Evolutionary conservation across 768 basidiomycete species (phyloP), one percentile per base, ranked within the genome.

Genomic region (Trametopsis cervina): DNA sequence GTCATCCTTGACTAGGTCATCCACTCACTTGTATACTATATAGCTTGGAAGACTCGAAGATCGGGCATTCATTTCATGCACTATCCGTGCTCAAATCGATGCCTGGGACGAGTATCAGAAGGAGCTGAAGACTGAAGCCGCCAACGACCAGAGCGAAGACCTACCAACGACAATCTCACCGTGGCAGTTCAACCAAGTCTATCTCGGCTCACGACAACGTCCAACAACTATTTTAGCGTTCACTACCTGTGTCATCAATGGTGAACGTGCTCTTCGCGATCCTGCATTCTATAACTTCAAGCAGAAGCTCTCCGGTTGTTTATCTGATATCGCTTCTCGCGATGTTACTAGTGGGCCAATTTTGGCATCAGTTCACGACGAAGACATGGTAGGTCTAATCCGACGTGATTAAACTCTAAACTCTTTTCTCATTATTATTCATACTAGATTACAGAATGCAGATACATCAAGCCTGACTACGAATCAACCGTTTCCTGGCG

Each of bases 401-500:
- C 21, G 4, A 4, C 33, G n/a, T 22, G 18, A 17, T 7, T 17
- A n/a, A 12, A 18, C 23, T 6, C 9, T 33, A 33, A 11, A 22
- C 23, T 22, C 25, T n/a, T 21, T 15, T 4, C 18, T 17, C 27
- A 15, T 23, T 5, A 13, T 21, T 15, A 22, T 23, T 22, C 6
- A 18, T 17, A 26, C 21, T 29, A 60, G 59, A 49, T 60, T 20
- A 49, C 29, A 3, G 55, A 58, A 25, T 51, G 41, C 37, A 36
- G 36, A 13, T 50, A 49, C 15, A 1, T 63, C 22, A 56, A 50
- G n/a, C 47, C 57, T 1, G 47, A 50, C 11, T 62, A 51, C 18
- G 49, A 62, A 24, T 62, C 61, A 0, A 42, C 23, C 2, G 58
- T 60, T 4, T 44, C 54, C 20, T 58, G 56, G 58, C 29, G 29